These are phyloP conservation scores for Colletotrichum magnum DNA, from an alignment of 2,329 filamentous ascomycete genomes.

Conservation along the genomic window DNA sequence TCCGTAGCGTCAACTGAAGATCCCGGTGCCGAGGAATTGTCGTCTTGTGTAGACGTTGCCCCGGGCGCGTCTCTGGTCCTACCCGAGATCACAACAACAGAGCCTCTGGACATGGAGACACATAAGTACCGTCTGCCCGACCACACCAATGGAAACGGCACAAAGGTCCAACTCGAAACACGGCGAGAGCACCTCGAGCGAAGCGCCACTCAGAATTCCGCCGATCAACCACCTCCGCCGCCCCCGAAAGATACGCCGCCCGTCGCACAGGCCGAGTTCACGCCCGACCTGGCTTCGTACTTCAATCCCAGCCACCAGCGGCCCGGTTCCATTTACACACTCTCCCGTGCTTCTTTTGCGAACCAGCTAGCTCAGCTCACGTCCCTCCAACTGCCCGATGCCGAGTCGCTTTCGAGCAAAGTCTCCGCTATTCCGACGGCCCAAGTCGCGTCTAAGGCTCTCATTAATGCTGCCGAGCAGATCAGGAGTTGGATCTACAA, in stretches of 20 bases:
- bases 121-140: slow-evolving; percentile 83
- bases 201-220: slow-evolving; percentile 56
- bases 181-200: slow-evolving; percentile 71
- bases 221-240: slow-evolving; percentile 55
- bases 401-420: slow-evolving; percentile 84
- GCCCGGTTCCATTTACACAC: slow-evolving; percentile 90
- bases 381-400: slow-evolving; percentile 89
- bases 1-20: slow-evolving; percentile 16
- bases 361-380: slow-evolving; percentile 94
- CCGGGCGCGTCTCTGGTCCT: slow-evolving; percentile 49
- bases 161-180: slow-evolving; percentile 72
- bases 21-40: slow-evolving; percentile 6
- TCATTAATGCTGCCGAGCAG: slow-evolving; percentile 90
- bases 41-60: slow-evolving; percentile 46
- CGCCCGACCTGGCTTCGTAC: slow-evolving; percentile 70
- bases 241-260: slow-evolving; percentile 65
- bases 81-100: slow-evolving; percentile 65
- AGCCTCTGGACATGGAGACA: slow-evolving; percentile 75
- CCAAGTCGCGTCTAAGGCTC: slow-evolving; percentile 83
- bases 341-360: slow-evolving; percentile 92
- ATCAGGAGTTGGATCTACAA: slow-evolving; percentile 96
- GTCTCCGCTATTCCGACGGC: slow-evolving; percentile 90
- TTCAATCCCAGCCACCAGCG: slow-evolving; percentile 78
- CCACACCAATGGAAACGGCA: slow-evolving; percentile 76
- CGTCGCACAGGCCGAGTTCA: slow-evolving; percentile 57